Evolutionary conservation across 805 yeast genomes (phyloP), one percentile per base, ranked within the genome.

Genomic region (Wickerhamomyces ciferrii): DNA sequence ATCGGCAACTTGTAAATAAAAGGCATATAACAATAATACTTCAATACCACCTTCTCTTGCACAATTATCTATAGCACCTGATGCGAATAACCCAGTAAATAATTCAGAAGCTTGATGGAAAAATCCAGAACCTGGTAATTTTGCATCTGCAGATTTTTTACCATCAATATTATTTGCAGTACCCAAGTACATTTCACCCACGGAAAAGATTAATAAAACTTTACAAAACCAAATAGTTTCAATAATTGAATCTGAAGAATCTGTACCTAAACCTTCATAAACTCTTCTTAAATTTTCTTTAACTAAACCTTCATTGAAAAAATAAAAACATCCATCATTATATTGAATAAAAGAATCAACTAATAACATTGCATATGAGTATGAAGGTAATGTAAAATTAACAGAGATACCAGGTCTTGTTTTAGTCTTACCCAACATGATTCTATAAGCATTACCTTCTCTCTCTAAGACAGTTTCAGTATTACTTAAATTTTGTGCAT

Each of bases 181-280:
- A 1, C 92, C 92, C 34, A 85, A 63, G 56, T 86, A 86, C 87
- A 86, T 84, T 60, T 86, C 95, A 17, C 95, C 94, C 42, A 81
- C 75, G 5, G 92, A 88, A 61, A 86, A 85, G 21, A 86, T 83
- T 44, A 86, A 63, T 20, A 86, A 59, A 6, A 84, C 76, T 61
- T 86, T 86, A 66, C 92, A 84, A 55, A 84, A 84, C 89, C 91
- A 86, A 41, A 86, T 84, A 0, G 90, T 81, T 60, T 85, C 89
- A 45, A 84, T 68, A 25, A 83, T 78, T 6, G 86, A 75, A 50
- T 83, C 76, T 5, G 64, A 61, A 29, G 69, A 63, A 39, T 61
- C 61, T 2, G 66, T 56, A 11, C 63, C 64, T 39, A 53, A 36
- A 4, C 68, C 67, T 25, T 83, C 77, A 60, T 84, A 86, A 20